Conservation (phyloP, 805 yeast species). For the Hanseniaspora taiwanica region DNA sequence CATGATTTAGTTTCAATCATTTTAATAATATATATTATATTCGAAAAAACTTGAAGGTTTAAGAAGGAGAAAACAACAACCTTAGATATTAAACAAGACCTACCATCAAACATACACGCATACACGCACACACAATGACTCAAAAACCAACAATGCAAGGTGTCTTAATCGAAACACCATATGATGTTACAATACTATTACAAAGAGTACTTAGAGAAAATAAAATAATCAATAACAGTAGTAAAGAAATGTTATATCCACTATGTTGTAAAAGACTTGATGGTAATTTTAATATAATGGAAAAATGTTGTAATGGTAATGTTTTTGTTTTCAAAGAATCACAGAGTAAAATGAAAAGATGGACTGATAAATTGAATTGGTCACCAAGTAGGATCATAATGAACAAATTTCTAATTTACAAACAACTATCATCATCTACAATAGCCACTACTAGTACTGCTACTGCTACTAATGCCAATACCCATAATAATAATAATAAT, state of each 20-base stretch:
- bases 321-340: conserved; percentile 80
- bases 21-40: too few relatives aligned
- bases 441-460: conserved; percentile 17
- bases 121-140: background rate
- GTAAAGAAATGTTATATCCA: background rate
- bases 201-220: background rate
- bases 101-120: background rate
- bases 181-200: background rate
- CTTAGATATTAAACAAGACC: too few relatives aligned
- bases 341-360: conserved; percentile 69
- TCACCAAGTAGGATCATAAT: conserved; percentile 70
- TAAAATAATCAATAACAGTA: background rate
- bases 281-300: background rate
- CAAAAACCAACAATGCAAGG: background rate
- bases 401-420: conserved; percentile 73
- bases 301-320: conserved; percentile 19
- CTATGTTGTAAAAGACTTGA: background rate
- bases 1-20: too few relatives aligned
- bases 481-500: too few relatives aligned
- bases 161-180: background rate
- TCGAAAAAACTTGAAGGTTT: too few relatives aligned
- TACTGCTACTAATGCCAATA: background rate
- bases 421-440: conserved; percentile 44
- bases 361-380: conserved; percentile 98
- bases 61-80: too few relatives aligned